A percentile compares a stretch with the other conserved stretches of the same genome.
These are phyloP conservation scores for Globisporangium abappressorium DNA, from an alignment of 352 stramenopile species.

Conservation along the genomic window DNA sequence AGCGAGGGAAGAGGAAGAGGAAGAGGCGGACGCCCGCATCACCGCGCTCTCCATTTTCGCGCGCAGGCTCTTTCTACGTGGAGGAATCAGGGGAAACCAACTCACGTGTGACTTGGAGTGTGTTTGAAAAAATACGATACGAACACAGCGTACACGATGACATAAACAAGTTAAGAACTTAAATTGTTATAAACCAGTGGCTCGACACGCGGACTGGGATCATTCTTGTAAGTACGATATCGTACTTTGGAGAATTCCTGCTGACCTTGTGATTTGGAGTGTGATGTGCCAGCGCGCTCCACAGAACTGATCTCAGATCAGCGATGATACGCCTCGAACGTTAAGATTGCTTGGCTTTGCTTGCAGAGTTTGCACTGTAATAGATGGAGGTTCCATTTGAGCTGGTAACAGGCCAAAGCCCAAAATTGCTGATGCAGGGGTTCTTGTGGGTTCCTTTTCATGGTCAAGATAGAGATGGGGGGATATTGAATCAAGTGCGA, in stretches of 20 bases:
- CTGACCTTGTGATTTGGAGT: not conserved
- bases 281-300: not conserved
- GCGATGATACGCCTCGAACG: not conserved
- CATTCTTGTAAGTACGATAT: not conserved
- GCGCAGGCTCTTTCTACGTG: not conserved
- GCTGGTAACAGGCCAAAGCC: not conserved
- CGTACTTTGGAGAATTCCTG: not conserved
- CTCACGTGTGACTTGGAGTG: too few species aligned
- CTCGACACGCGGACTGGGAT: not conserved
- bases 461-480: not conserved
- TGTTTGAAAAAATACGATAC: not conserved
- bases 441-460: not conserved
- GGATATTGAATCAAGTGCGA: not conserved
- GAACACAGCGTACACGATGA: not conserved
- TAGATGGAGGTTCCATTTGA: not conserved
- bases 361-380: not conserved
- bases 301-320: not conserved
- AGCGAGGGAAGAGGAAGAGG: not conserved
- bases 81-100: conserved; percentile 8
- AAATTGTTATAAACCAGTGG: not conserved
- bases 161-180: too few species aligned
- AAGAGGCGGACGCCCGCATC: not conserved
- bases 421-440: not conserved
- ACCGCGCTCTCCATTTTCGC: not conserved
- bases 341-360: not conserved